Evolutionary conservation across 805 yeast species (phyloP), one percentile per base, ranked within the genome.

Genomic region (Komagataella phaffii): DNA sequence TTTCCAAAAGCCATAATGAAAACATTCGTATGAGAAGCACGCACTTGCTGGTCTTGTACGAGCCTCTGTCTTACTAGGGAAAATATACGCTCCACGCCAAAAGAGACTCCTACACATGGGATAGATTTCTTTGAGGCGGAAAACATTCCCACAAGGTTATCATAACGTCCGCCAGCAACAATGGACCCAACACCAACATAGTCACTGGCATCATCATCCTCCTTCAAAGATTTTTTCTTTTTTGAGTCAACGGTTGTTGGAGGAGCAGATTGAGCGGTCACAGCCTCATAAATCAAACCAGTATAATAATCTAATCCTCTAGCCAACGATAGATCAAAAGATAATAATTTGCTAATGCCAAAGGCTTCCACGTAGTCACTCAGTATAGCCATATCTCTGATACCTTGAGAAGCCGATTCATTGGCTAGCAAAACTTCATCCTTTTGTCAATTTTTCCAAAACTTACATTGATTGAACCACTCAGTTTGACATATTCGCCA

Each of bases 131-230:
- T 88, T 58, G 93, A 89, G 58, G 82, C 83, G 51, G 88, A 78
- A 66, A 93, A 93, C 99, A 93, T 93, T 59, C 96, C 96, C 44
- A 93, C 98, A 54, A 93, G 78, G 61, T 85, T 85, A 68, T 93
- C 99, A 68, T 93, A 93, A 68, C 99, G 87, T 57, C 99, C 99
- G 71, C 99, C 99, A 49, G 96, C 99, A 50, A 96, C 96, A 62
- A 93, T 89, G 5, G 99, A 93, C 43, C 99, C 99, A 46, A 91
- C 96, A 59, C 99, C 99, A 51, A 93, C 98, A 60, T 86, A 88
- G 57, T 88, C 97, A 51, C 95, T 86, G 53, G 96, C 96, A 67
- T 93, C 97, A 17, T 77, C 86, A 45, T 62, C 67, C 53, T 59
- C 54, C 49, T 64, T 67, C 50, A 62, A 66, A 18, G 64, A 62